Evolutionary conservation across 345 rosid species (phyloP).

Genomic region (Syzygium jambos): DNA sequence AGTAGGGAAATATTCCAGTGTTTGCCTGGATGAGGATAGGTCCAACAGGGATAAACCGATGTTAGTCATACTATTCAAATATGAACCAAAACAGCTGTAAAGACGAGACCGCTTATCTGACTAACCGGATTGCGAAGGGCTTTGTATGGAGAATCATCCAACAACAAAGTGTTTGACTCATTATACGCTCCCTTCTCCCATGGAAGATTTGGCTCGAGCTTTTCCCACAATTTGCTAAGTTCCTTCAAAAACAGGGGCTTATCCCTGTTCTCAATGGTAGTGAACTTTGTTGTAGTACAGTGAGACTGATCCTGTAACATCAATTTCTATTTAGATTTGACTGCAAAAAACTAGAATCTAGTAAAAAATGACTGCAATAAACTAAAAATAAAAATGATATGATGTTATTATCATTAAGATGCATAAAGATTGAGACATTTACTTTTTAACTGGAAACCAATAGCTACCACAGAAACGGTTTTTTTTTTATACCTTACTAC

Average conservation of each 20-base stretch:
- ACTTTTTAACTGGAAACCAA: neutral
- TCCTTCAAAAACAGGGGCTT: slow-evolving; percentile 79
- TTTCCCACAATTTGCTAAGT: slow-evolving; percentile 57
- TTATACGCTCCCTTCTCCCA: slow-evolving; percentile 54
- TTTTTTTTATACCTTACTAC: too few relatives aligned
- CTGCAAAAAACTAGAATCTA: neutral
- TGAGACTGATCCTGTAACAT: slow-evolving; percentile 38
- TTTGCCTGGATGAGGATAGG: slow-evolving; percentile 35
- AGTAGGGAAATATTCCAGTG: slow-evolving; percentile 70
- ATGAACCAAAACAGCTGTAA: neutral
- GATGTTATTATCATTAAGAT: neutral
- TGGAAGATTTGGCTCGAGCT: slow-evolving; percentile 28
- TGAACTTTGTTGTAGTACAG: slow-evolving; percentile 48
- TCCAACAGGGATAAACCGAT: neutral
- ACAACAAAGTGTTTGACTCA: slow-evolving; percentile 65
- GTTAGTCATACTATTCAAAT: neutral
- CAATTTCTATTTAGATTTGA: neutral
- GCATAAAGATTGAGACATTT: neutral
- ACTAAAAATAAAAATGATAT: neutral
- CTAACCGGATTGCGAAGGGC: slow-evolving; percentile 81
- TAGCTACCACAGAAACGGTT: neutral
- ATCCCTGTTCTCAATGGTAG: slow-evolving; percentile 36
- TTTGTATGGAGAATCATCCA: slow-evolving; percentile 90
- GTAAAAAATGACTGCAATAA: neutral
- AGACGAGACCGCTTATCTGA: neutral